Evolutionary conservation across 495 filamentous ascomycete genomes (phyloP).

Genomic region (Penicillium turbatum): DNA sequence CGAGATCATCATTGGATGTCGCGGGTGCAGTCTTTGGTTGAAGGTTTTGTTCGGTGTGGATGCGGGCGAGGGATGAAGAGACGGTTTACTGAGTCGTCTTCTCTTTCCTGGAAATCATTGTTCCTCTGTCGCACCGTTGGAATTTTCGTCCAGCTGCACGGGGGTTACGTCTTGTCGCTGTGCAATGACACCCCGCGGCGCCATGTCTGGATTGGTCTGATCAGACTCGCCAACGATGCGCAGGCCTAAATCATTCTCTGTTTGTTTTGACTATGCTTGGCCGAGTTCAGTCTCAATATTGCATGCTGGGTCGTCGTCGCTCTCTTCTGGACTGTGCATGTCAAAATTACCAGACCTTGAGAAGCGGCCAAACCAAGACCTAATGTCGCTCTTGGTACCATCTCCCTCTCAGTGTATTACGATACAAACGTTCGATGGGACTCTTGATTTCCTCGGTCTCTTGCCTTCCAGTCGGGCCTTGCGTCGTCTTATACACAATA

Average conservation of each 20-base stretch:
- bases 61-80: slow-evolving; percentile 49
- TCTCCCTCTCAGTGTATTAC: not conserved
- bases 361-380: not conserved
- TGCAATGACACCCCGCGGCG: not conserved
- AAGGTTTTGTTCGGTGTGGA: slow-evolving; percentile 67
- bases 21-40: slow-evolving; percentile 78
- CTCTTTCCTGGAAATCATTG: not conserved
- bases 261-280: not conserved
- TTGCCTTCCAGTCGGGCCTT: too few species aligned
- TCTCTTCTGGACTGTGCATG: not conserved
- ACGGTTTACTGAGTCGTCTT: not conserved
- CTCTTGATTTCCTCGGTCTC: not conserved
- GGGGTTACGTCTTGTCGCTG: not conserved
- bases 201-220: not conserved
- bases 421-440: not conserved
- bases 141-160: not conserved
- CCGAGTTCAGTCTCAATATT: not conserved
- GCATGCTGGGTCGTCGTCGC: not conserved
- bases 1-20: slow-evolving; percentile 72
- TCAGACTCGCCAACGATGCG: not conserved
- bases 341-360: not conserved
- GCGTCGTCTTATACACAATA: not conserved
- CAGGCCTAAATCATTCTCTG: not conserved
- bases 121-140: not conserved
- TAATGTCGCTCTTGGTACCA: not conserved